Percentiles rank a stretch among this genome's conserved stretches.
phyloP scores from a whole-genome alignment of 257 asterid species.

The Nicotiana paniculata region DNA sequence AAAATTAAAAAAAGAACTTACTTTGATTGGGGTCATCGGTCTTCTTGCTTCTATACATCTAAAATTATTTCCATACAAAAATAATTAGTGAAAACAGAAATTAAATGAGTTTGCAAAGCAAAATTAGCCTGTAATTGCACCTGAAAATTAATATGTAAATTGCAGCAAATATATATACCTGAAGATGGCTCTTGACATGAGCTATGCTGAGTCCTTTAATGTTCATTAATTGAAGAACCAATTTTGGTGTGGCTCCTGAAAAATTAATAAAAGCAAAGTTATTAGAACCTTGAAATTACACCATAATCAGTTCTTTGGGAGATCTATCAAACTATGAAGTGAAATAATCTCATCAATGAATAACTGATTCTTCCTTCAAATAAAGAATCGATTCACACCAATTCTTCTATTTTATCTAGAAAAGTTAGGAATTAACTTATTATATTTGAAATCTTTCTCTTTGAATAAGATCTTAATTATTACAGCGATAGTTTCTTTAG shows the following conservation, averaged over 20 bases:
- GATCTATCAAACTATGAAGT: not conserved
- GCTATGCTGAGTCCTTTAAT: slow-evolving; percentile 93
- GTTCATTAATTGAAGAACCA: slow-evolving; percentile 89
- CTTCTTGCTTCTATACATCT: slow-evolving; percentile 98
- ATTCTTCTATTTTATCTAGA: not conserved
- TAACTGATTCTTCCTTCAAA: not conserved
- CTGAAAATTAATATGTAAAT: not conserved
- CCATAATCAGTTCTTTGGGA: not conserved
- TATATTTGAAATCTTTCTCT: not conserved
- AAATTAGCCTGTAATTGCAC: not conserved
- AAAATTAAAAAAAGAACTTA: not conserved
- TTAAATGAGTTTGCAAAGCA: not conserved
- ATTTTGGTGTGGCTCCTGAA: slow-evolving; percentile 91
- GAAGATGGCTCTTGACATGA: slow-evolving; percentile 99
- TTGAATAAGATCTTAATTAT: not conserved
- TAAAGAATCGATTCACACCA: not conserved
- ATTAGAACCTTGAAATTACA: not conserved
- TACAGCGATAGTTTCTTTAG: too few relatives aligned
- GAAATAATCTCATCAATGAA: not conserved
- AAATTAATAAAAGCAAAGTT: not conserved
- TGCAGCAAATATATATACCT: slow-evolving; percentile 33
- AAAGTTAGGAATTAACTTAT: too few relatives aligned
- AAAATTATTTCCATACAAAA: not conserved
- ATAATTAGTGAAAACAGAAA: not conserved
- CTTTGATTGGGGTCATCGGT: slow-evolving; percentile 90